Conservation (phyloP, 768 basidiomycete genomes). For the Leucosporidium yakuticum region DNA sequence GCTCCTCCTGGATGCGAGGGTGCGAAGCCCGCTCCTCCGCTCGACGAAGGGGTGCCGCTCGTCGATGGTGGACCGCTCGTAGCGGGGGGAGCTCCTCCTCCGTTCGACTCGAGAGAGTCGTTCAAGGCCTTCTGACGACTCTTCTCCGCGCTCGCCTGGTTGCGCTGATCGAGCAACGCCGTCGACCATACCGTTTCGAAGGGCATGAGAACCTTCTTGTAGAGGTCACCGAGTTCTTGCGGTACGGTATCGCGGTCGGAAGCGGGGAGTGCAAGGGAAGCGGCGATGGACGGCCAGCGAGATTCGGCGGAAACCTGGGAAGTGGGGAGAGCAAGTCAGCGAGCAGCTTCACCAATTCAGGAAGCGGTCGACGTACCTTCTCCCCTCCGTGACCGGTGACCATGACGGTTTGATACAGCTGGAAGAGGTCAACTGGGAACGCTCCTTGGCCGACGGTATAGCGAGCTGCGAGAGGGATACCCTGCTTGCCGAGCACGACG, state of each 20-base stretch:
- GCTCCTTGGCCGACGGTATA: not conserved
- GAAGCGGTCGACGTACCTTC: not conserved
- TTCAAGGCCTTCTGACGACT: too few species aligned
- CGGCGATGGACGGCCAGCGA: not conserved
- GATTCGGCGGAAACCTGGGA: not conserved
- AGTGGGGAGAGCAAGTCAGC: not conserved
- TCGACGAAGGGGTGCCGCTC: too few species aligned
- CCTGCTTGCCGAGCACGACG: not conserved
- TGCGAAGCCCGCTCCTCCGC: too few species aligned
- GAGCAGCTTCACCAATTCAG: not conserved
- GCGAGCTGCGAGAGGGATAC: not conserved
- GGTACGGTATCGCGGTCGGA: not conserved
- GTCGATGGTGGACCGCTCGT: too few species aligned
- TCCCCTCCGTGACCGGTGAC: not conserved
- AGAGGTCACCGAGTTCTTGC: not conserved
- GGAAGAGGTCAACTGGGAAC: not conserved
- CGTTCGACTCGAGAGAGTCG: too few species aligned
- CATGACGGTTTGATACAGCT: conserved; percentile 1
- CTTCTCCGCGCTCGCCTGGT: not conserved
- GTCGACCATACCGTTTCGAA: not conserved
- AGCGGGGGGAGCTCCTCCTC: too few species aligned
- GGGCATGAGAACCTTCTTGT: not conserved
- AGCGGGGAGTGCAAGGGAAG: not conserved
- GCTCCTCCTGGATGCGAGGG: too few species aligned
- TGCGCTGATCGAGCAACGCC: not conserved